A percentile compares a stretch with the other conserved stretches of the same genome.
Conservation (phyloP, 805 yeast species). For the Yarrowia sp. region DNA sequence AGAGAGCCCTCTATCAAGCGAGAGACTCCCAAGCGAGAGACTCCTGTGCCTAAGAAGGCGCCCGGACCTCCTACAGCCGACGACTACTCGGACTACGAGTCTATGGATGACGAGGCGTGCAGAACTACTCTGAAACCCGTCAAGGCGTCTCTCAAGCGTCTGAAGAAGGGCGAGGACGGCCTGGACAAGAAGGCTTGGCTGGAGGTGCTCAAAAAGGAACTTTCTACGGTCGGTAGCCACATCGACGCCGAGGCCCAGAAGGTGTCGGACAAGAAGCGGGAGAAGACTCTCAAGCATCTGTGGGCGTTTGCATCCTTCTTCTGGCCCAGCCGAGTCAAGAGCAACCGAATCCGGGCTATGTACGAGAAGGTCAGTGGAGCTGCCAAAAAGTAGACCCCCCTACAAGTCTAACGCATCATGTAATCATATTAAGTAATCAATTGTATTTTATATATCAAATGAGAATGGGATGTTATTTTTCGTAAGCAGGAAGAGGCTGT, state of each 20-base stretch:
- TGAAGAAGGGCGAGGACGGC: slow-evolving; percentile 76
- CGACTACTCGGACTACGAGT: slow-evolving; percentile 64
- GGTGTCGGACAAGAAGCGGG: slow-evolving; percentile 48
- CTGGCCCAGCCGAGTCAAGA: slow-evolving; percentile 84
- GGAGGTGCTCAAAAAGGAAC: slow-evolving; percentile 67
- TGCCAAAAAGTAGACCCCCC: slow-evolving; percentile 13
- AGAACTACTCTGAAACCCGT: slow-evolving; percentile 69
- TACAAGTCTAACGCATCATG: slow-evolving; percentile 14
- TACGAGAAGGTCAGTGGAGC: slow-evolving; percentile 52
- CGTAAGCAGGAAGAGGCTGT: slow-evolving; percentile 5
- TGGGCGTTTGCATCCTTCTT: slow-evolving; percentile 85
- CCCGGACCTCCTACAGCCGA: slow-evolving; percentile 42
- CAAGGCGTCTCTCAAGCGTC: slow-evolving; percentile 65
- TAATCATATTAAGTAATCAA: slow-evolving; percentile 26
- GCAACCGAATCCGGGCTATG: slow-evolving; percentile 76
- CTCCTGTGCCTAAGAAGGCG: slow-evolving; percentile 25
- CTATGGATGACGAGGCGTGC: slow-evolving; percentile 79
- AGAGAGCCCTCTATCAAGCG: slow-evolving; percentile 26
- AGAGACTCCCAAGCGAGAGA: slow-evolving; percentile 29
- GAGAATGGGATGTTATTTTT: not conserved
- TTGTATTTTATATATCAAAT: not conserved
- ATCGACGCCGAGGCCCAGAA: slow-evolving; percentile 53
- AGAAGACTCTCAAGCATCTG: slow-evolving; percentile 63
- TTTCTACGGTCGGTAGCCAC: slow-evolving; percentile 75
- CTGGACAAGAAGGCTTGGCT: slow-evolving; percentile 82